Percentiles rank a stretch among this genome's conserved stretches.
These are phyloP conservation scores for Amanita subjunquillea DNA, from an alignment of 768 basidiomycete genomes.

Conservation along the genomic window DNA sequence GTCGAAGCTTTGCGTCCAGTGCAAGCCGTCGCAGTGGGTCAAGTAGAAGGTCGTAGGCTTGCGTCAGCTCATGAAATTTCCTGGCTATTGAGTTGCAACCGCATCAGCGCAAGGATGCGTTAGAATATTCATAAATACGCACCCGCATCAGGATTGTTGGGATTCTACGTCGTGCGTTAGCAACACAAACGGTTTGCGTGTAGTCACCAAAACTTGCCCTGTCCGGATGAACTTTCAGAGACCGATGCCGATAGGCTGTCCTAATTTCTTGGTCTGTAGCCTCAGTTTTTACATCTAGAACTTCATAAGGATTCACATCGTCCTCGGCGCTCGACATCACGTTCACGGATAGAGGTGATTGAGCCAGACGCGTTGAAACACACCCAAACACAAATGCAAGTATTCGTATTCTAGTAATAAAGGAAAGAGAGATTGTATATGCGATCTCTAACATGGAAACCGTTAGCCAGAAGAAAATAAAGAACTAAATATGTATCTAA, in stretches of 20 bases:
- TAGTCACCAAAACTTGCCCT: conserved; percentile 36
- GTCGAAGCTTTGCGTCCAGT: conserved; percentile 68
- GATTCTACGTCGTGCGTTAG: conserved; percentile 38
- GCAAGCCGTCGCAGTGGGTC: conserved; percentile 73
- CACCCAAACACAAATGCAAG: background rate
- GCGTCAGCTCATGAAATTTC: conserved; percentile 79
- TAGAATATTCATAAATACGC: conserved; percentile 6
- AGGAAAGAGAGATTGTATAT: too few relatives aligned
- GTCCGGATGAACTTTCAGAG: conserved; percentile 83
- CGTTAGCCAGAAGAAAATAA: too few relatives aligned
- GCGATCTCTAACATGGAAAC: too few relatives aligned
- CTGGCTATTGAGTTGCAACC: conserved; percentile 30
- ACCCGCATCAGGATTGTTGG: conserved; percentile 75
- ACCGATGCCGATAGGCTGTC: conserved; percentile 69
- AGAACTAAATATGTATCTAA: too few relatives aligned
- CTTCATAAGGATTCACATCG: conserved; percentile 65
- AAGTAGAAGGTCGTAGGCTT: conserved; percentile 71
- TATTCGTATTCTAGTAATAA: too few relatives aligned
- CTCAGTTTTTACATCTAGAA: conserved; percentile 50
- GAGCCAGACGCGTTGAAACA: background rate
- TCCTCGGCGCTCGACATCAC: conserved; percentile 26
- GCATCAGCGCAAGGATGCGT: background rate
- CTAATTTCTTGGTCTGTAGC: conserved; percentile 71
- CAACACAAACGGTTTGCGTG: background rate
- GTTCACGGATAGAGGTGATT: background rate